phyloP scores from a whole-genome alignment of 306 rosid genomes.

The Begonia peltatifolia region DNA sequence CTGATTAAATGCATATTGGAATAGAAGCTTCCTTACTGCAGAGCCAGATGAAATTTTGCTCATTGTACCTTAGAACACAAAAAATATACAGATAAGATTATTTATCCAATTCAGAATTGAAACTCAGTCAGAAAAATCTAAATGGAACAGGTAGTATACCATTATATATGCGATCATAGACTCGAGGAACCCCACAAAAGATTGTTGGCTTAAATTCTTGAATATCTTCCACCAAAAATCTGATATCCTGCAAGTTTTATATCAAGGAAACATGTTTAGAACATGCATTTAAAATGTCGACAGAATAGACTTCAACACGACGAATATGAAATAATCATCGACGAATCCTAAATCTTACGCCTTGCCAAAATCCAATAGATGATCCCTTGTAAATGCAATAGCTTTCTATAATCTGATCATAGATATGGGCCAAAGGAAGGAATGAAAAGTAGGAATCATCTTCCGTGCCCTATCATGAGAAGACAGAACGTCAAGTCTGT shows the following conservation, averaged over 20 bases:
- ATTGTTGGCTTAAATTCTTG: slow-evolving; percentile 65
- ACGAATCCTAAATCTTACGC: slow-evolving; percentile 32
- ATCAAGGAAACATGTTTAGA: slow-evolving; percentile 2
- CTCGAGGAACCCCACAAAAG: slow-evolving; percentile 88
- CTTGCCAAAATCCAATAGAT: slow-evolving; percentile 82
- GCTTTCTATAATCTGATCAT: slow-evolving; percentile 70
- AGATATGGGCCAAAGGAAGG: slow-evolving; percentile 75
- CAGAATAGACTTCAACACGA: background rate
- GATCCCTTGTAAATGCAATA: slow-evolving; percentile 70
- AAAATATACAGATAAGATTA: background rate
- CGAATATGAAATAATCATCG: slow-evolving; percentile 2
- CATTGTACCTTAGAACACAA: slow-evolving; percentile 31
- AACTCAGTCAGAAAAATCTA: no score
- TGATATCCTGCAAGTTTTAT: slow-evolving; percentile 49
- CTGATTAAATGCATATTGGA: slow-evolving; percentile 73
- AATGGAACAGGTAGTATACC: slow-evolving; percentile 21
- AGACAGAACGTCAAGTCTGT: no score
- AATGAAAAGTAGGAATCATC: slow-evolving; percentile 82
- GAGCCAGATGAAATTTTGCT: slow-evolving; percentile 63
- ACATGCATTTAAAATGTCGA: background rate
- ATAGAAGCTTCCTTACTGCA: slow-evolving; percentile 36
- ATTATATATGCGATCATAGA: slow-evolving; percentile 53
- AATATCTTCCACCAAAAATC: slow-evolving; percentile 72
- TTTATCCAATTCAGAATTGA: no score
- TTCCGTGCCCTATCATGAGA: slow-evolving; percentile 33